Evolutionary conservation across 441 rosid species (phyloP), one percentile per base, ranked within the genome.

Genomic region (Eutrema salsugineum): DNA sequence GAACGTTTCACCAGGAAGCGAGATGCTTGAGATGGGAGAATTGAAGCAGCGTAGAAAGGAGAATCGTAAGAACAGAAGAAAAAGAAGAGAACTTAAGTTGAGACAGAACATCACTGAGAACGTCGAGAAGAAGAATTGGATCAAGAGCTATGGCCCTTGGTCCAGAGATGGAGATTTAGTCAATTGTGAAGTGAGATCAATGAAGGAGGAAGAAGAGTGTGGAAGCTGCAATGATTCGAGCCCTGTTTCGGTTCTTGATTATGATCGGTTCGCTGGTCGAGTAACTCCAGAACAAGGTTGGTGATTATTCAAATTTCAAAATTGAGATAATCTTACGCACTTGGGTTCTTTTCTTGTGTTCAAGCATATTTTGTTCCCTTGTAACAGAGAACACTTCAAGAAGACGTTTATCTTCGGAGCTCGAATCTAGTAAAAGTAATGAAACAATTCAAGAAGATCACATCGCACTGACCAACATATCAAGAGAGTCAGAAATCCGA

Each of bases 231-330:
- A 91, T 74, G 88, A 88, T 27, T 86, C 84, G 3, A 93, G 98
- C 82, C 98, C 97, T n/a, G 91, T 93, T 80, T 93, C 96, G 3
- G 97, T 91, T 81, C 98, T 93, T 73, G 96, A 86, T 70, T 87
- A 83, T 64, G 81, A 80, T 71, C 81, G 72, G 73, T 86, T 82
- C 72, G n/a, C 68, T 39, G 55, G 66, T 70, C 78, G 64, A 57
- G 64, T 70, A 46, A 53, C 60, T 64, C 71, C 80, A 10, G 27
- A 32, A 56, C 68, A 81, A 80, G 89, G 94, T 87, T 55, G 22
- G 77, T 77, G 20, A 27, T 22, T 72, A n/a, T 38, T 39, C 59
- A 35, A 16, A 53, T 50, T 50, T 53, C 64, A 44, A 33, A 50
- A 28, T 4, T 46, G 44, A n/a, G 35, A 16, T 10, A 2, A 10